Percentiles rank a stretch among this genome's conserved stretches.
Conservation (phyloP, 2,329 filamentous ascomycete species). For the Colletotrichum simmondsii region DNA sequence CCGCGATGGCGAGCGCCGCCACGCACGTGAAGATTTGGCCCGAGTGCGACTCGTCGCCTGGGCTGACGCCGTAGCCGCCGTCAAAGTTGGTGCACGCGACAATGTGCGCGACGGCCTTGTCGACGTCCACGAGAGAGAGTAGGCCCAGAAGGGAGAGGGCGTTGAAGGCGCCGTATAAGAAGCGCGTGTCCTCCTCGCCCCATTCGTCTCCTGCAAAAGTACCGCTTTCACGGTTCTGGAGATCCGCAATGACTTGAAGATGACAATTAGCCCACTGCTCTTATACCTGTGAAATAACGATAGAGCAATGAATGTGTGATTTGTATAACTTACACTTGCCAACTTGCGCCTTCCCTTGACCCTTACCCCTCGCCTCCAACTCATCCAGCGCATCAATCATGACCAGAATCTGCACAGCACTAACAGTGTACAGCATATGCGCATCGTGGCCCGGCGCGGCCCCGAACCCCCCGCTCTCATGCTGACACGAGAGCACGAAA, state of each 20-base stretch:
- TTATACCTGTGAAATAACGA: not conserved
- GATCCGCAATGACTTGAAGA: conserved; percentile 75
- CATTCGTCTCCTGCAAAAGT: conserved; percentile 95
- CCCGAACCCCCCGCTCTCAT: conserved; percentile 89
- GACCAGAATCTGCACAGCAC: conserved; percentile 91
- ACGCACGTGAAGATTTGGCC: conserved; percentile 97
- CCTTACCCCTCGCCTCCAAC: conserved; percentile 77
- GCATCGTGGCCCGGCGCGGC: conserved; percentile 94
- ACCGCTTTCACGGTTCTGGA: conserved; percentile 84
- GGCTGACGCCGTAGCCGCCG: conserved; percentile 89
- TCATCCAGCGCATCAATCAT: conserved; percentile 87
- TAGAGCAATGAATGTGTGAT: too few species aligned
- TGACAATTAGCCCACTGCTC: conserved; percentile 21
- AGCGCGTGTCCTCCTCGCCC: conserved; percentile 96
- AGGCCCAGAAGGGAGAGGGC: conserved; percentile 86
- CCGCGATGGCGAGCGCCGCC: conserved; percentile 85
- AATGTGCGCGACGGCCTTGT: conserved; percentile 83
- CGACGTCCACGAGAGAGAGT: conserved; percentile 78
- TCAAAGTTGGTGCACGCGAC: conserved; percentile 91
- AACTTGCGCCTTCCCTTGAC: conserved; percentile 77
- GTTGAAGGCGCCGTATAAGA: conserved; percentile 91
- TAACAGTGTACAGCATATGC: conserved; percentile 96
- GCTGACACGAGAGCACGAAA: conserved; percentile 95
- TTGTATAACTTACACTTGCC: conserved; percentile 75
- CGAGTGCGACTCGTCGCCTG: conserved; percentile 92